Evolutionary conservation across 352 stramenopile genomes (phyloP).

Genomic region (Phytopythium delawarense): DNA sequence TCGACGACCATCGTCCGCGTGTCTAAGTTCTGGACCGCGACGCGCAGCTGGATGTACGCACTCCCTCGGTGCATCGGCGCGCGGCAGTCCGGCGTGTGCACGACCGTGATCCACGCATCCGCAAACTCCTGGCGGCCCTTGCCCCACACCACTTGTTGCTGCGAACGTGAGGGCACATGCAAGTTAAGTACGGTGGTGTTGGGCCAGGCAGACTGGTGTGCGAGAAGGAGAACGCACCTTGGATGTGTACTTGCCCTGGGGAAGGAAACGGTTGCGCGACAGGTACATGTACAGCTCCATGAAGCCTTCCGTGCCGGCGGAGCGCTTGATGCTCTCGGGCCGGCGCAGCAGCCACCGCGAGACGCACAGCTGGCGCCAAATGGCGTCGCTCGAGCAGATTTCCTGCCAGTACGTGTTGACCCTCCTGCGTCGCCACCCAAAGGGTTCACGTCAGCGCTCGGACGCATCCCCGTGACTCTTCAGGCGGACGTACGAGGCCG

Average conservation of each 20-base stretch:
- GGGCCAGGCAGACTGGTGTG: neutral
- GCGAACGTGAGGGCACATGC: neutral
- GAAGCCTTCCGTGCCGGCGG: slow-evolving; percentile 43
- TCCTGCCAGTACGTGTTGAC: slow-evolving; percentile 51
- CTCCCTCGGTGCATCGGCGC: slow-evolving; percentile 23
- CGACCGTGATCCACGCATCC: slow-evolving; percentile 71
- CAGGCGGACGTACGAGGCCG: slow-evolving; percentile 33
- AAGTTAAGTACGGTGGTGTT: neutral
- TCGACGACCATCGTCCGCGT: slow-evolving; percentile 50
- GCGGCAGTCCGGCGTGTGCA: slow-evolving; percentile 64
- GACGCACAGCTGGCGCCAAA: slow-evolving; percentile 49
- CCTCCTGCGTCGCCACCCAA: slow-evolving; percentile 19
- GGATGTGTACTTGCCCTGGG: slow-evolving; percentile 58
- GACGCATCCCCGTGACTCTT: neutral
- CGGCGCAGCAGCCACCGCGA: slow-evolving; percentile 44
- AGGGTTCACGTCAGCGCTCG: neutral
- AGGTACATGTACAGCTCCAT: slow-evolving; percentile 62
- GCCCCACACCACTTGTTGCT: slow-evolving; percentile 68
- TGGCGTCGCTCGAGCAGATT: slow-evolving; percentile 41
- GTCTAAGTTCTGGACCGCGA: slow-evolving; percentile 69
- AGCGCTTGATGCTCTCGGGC: slow-evolving; percentile 38
- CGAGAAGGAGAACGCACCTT: slow-evolving; percentile 22
- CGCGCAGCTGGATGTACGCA: slow-evolving; percentile 56
- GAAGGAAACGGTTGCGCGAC: slow-evolving; percentile 47
- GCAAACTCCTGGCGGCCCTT: slow-evolving; percentile 56